These are phyloP conservation scores for Dipteronia dyeriana DNA, from an alignment of 345 rosid species.

Conservation along the genomic window DNA sequence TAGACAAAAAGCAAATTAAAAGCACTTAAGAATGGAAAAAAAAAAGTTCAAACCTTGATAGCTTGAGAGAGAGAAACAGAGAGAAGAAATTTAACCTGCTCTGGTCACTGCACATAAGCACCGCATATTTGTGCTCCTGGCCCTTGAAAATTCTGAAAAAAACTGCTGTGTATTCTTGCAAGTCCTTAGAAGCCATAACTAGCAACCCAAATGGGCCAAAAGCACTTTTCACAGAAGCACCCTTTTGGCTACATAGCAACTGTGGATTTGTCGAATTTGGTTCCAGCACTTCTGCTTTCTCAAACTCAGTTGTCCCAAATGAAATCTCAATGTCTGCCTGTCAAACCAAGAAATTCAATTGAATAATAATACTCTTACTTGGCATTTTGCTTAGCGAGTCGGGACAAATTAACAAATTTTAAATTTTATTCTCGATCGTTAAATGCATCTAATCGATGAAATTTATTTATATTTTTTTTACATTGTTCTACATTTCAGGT, in stretches of 20 bases:
- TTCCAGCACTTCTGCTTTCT: slow-evolving; percentile 49
- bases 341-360: not conserved
- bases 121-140: slow-evolving; percentile 41
- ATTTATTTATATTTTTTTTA: too few species aligned
- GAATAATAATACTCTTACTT: too few species aligned
- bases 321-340: slow-evolving; percentile 79
- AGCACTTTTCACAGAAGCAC: slow-evolving; percentile 44
- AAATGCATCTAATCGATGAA: too few species aligned
- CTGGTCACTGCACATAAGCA: slow-evolving; percentile 85
- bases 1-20: not conserved
- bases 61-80: not conserved
- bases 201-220: slow-evolving; percentile 79
- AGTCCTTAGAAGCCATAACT: slow-evolving; percentile 59
- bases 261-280: slow-evolving; percentile 58
- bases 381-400: too few species aligned
- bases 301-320: slow-evolving; percentile 41
- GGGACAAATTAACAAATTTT: too few species aligned
- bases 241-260: slow-evolving; percentile 46
- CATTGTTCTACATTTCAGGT: too few species aligned
- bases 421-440: too few species aligned
- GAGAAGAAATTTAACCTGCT: slow-evolving; percentile 39
- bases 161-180: slow-evolving; percentile 50
- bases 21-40: not conserved
- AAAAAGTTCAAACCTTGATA: too few species aligned
- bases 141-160: slow-evolving; percentile 32